Conservation (phyloP, 2,329 filamentous ascomycete genomes). For the Leptographium flavum region DNA sequence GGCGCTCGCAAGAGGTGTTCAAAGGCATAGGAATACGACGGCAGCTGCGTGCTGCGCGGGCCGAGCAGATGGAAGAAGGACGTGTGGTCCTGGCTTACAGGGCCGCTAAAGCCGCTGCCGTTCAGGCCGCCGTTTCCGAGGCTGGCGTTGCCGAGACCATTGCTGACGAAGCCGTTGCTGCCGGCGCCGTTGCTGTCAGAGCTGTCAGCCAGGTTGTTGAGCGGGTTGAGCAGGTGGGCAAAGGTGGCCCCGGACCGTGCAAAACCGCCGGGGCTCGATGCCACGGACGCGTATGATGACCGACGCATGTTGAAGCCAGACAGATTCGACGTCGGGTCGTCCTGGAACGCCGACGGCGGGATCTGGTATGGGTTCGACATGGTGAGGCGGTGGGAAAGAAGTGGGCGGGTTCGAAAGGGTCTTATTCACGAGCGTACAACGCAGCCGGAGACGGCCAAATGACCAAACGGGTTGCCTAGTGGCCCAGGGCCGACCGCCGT, state of each 20-base stretch:
- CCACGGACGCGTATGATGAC: slow-evolving; percentile 28
- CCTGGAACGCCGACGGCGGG: slow-evolving; percentile 18
- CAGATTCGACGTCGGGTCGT: slow-evolving; percentile 16
- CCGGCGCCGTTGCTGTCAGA: slow-evolving; percentile 14
- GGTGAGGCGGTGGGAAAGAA: slow-evolving; percentile 4
- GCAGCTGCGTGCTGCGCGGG: slow-evolving; percentile 19
- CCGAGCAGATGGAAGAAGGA: slow-evolving; percentile 13
- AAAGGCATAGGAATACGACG: slow-evolving; percentile 38
- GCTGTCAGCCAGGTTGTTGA: slow-evolving; percentile 5
- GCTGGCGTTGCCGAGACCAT: no score
- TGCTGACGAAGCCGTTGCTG: slow-evolving; percentile 10
- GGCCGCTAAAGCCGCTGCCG: no score
- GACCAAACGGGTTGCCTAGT: no score
- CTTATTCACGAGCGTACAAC: no score
- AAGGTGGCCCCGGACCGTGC: slow-evolving; percentile 27
- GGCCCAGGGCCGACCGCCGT: no score
- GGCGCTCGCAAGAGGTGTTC: slow-evolving; percentile 27
- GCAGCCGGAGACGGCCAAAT: no score
- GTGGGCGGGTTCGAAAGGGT: no score
- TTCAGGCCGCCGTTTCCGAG: no score
- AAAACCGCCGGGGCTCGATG: slow-evolving; percentile 22
- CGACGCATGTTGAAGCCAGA: slow-evolving; percentile 17
- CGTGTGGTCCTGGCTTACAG: no score
- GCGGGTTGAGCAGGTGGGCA: slow-evolving; percentile 33
- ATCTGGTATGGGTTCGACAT: slow-evolving; percentile 31